A percentile compares a stretch with the other conserved stretches of the same genome.
Conservation (phyloP, 768 basidiomycete species). For the Strobilomyces confusus region DNA sequence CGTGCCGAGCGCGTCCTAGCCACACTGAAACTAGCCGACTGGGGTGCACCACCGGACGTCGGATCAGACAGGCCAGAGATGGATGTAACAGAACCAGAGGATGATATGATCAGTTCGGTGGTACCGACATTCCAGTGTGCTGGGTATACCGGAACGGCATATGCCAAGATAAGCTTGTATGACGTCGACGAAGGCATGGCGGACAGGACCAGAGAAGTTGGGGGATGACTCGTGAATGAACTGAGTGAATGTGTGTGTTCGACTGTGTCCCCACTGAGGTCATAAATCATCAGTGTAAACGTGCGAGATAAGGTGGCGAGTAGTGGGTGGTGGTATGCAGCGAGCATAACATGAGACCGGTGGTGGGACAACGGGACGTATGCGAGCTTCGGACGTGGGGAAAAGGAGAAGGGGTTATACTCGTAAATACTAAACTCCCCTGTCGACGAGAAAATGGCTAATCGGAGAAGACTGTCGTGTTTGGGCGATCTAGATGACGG, state of each 20-base stretch:
- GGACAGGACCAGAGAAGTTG: slow-evolving; percentile 77
- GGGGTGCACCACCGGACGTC: slow-evolving; percentile 8
- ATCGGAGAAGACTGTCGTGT: slow-evolving; percentile 34
- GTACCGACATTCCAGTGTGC: slow-evolving; percentile 76
- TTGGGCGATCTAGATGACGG: slow-evolving; percentile 35
- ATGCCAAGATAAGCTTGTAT: slow-evolving; percentile 74
- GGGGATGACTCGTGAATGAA: slow-evolving; percentile 77
- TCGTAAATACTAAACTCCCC: slow-evolving; percentile 64
- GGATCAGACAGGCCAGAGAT: neutral
- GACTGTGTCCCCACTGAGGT: slow-evolving; percentile 51
- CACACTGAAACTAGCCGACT: slow-evolving; percentile 42
- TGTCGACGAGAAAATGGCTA: slow-evolving; percentile 61
- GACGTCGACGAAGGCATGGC: slow-evolving; percentile 45
- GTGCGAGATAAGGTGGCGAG: slow-evolving; percentile 65
- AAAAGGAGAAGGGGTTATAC: slow-evolving; percentile 43
- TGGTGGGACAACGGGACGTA: slow-evolving; percentile 44
- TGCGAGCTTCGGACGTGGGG: slow-evolving; percentile 39
- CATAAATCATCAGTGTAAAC: slow-evolving; percentile 71
- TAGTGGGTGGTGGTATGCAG: slow-evolving; percentile 75
- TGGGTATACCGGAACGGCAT: slow-evolving; percentile 76
- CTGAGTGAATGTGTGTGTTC: slow-evolving; percentile 62
- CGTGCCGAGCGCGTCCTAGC: slow-evolving; percentile 58
- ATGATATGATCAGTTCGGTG: slow-evolving; percentile 69
- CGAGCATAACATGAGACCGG: slow-evolving; percentile 53
- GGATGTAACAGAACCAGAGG: slow-evolving; percentile 14